phyloP scores from a whole-genome alignment of 2,329 filamentous ascomycete species.

The Cordyceps cicadae region DNA sequence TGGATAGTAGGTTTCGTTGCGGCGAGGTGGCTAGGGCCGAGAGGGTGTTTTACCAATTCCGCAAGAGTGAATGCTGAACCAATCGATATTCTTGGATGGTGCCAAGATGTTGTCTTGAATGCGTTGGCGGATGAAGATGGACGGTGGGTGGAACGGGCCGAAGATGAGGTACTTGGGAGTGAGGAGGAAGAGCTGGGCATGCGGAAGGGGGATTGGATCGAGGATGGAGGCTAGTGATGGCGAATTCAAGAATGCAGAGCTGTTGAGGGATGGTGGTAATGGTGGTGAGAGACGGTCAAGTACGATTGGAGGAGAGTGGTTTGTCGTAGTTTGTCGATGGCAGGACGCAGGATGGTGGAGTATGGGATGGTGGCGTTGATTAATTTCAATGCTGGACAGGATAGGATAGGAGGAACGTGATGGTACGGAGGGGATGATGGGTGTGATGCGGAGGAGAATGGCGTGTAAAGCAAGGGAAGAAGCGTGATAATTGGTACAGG shows the following conservation, averaged over 20 bases:
- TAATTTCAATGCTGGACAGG: background rate
- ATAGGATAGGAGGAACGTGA: background rate
- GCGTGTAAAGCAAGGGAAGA: background rate
- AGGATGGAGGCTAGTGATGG: background rate
- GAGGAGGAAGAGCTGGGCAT: background rate
- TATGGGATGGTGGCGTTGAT: background rate
- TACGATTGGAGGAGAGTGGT: constrained; percentile 1
- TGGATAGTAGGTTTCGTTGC: background rate
- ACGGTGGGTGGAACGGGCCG: constrained; percentile 1
- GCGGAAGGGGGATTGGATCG: background rate
- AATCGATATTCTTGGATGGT: background rate
- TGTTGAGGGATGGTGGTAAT: background rate
- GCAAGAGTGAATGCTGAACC: background rate
- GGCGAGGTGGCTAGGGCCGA: background rate
- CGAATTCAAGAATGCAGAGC: background rate
- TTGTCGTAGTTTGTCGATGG: constrained; percentile 2
- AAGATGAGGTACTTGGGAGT: background rate
- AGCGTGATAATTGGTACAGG: background rate
- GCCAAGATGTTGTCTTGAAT: too few relatives aligned
- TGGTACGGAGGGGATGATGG: background rate
- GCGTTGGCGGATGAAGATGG: background rate
- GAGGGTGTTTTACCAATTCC: background rate
- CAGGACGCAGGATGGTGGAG: background rate
- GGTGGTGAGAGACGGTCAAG: background rate
- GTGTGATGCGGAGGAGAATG: background rate